Evolutionary conservation across 2,329 filamentous ascomycete genomes (phyloP), one percentile per base, ranked within the genome.

Genomic region (Epichloe glyceriae): DNA sequence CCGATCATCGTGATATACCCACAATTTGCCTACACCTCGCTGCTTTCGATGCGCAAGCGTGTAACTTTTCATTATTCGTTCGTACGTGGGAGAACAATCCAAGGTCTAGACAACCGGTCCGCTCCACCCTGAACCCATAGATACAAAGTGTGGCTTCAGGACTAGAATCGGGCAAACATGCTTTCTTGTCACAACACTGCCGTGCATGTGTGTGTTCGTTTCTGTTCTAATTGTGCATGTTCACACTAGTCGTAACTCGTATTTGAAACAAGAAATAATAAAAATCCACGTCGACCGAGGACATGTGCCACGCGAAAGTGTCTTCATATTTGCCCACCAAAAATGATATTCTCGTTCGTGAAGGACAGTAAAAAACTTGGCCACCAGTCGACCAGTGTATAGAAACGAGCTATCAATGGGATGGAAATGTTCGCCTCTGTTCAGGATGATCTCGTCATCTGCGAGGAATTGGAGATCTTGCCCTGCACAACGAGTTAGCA

Each of bases 91-190:
- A 81, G 75, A 80, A 72, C 60, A 74, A 80, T 62, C 69, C 67
- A 65, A 73, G 78, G 78, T 76, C 78, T 80, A 80, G 78, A 82
- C 78, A 81, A 76, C 78, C 78, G 63, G 76, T 79, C 77, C 74
- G 70, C 73, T 82, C 78, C 78, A 81, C 78, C 78, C 78, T 78
- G 77, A 69, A 74, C 70, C 68, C 72, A 76, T 74, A 69, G 72
- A 75, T 22, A 26, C 53, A 57, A 49, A 67, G 71, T 80, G 74
- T 75, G 75, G 67, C 68, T 72, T 70, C 73, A 71, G 78, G 78
- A 82, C 78, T 82, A 81, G 73, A 73, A 73, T 70, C 72, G 75
- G 77, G 76, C 76, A 75, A 62, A 82, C 75, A 80, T 73, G 51
- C 55, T 46, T 44, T 59, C 54, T n/a, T 35, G 14, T 20, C 41